Conservation (phyloP, 2,329 filamentous ascomycete species). For the Periconia sp. region DNA sequence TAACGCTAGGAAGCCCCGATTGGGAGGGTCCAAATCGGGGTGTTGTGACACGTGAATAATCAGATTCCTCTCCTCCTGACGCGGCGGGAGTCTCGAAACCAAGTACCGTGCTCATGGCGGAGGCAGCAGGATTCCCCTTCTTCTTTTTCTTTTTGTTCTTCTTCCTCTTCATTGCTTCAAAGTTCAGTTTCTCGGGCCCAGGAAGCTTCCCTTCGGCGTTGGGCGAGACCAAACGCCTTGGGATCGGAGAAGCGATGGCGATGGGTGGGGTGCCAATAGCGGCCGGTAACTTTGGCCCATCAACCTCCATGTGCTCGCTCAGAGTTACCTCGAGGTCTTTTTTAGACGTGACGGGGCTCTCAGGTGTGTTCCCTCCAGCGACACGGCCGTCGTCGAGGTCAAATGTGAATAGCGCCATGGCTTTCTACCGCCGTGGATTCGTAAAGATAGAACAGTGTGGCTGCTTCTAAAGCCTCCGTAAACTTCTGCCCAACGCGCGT, state of each 20-base stretch:
- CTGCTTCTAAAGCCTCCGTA: slow-evolving; percentile 7
- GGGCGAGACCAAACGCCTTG: slow-evolving; percentile 29
- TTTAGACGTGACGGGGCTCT: slow-evolving; percentile 6
- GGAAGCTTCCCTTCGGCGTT: slow-evolving; percentile 23
- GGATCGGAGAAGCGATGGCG: slow-evolving; percentile 35
- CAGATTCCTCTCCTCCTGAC: slow-evolving; percentile 60
- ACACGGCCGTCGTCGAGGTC: slow-evolving; percentile 36
- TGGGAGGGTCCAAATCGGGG: slow-evolving; percentile 45
- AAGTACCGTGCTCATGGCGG: slow-evolving; percentile 42
- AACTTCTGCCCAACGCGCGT: slow-evolving; percentile 27
- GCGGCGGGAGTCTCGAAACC: slow-evolving; percentile 55
- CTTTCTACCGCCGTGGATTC: slow-evolving; percentile 8
- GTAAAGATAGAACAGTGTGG: slow-evolving; percentile 11
- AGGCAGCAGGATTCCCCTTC: slow-evolving; percentile 32
- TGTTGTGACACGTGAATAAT: slow-evolving; percentile 47
- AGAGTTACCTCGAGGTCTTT: slow-evolving; percentile 19
- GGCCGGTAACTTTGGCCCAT: slow-evolving; percentile 18
- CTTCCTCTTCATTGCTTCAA: slow-evolving; percentile 41
- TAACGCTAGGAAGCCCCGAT: slow-evolving; percentile 51
- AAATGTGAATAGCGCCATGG: slow-evolving; percentile 40
- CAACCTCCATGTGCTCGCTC: slow-evolving; percentile 28
- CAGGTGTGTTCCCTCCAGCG: slow-evolving; percentile 14
- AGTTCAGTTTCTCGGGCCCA: slow-evolving; percentile 40
- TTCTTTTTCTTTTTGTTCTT: slow-evolving; percentile 43
- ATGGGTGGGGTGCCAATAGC: slow-evolving; percentile 41